Percentiles rank a stretch among this genome's conserved stretches.
Conservation (phyloP, 495 filamentous ascomycete species). For the Apodospora peruviana region DNA sequence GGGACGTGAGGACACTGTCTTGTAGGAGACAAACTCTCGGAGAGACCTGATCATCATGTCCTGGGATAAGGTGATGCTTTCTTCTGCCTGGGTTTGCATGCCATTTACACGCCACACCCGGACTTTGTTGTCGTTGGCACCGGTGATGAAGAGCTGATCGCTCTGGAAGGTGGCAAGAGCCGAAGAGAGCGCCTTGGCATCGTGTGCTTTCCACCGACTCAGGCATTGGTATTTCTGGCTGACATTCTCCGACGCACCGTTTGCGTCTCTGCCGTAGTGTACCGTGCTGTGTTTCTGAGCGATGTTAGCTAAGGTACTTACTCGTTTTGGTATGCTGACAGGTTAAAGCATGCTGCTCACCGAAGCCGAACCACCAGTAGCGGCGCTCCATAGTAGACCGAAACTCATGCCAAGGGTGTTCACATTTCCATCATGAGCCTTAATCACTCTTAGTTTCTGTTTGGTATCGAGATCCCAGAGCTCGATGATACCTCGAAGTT, state of each 20-base stretch:
- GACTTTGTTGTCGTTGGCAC: conserved; percentile 87
- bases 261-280: conserved; percentile 46
- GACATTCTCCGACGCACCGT: conserved; percentile 57
- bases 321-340: too few relatives aligned
- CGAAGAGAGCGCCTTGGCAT: conserved; percentile 83
- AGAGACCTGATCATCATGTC: conserved; percentile 81
- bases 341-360: too few relatives aligned
- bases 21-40: conserved; percentile 79
- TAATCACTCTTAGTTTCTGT: conserved; percentile 80
- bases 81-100: conserved; percentile 30
- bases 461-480: conserved; percentile 96
- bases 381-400: conserved; percentile 78
- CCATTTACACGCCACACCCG: conserved; percentile 81
- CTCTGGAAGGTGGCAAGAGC: conserved; percentile 60
- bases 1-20: conserved; percentile 79
- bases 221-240: conserved; percentile 84
- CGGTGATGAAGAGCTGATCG: conserved; percentile 78
- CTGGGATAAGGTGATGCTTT: conserved; percentile 30
- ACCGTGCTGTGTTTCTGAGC: conserved; percentile 52
- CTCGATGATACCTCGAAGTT: conserved; percentile 84
- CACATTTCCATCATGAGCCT: conserved; percentile 73
- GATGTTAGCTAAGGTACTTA: conserved; percentile 7
- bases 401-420: conserved; percentile 79
- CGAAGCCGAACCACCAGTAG: conserved; percentile 71
- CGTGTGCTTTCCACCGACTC: conserved; percentile 77